Evolutionary conservation across 2,329 filamentous ascomycete genomes (phyloP).

Genomic region (Cordyceps cicadae): DNA sequence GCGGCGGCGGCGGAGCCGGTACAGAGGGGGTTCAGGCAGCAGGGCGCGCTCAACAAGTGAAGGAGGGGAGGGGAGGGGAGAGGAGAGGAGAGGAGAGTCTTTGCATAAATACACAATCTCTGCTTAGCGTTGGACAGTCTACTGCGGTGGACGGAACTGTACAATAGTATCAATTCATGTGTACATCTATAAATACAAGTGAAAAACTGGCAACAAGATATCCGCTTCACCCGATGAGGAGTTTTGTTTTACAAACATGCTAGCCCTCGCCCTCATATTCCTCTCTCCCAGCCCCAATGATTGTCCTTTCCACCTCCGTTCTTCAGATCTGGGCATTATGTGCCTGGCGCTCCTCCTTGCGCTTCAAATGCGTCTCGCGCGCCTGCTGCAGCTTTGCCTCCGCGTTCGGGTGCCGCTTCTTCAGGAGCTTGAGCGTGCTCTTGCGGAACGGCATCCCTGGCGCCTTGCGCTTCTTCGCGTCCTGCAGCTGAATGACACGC

Average conservation of each 20-base stretch:
- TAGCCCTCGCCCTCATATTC: background rate
- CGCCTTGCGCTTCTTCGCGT: slow-evolving; percentile 75
- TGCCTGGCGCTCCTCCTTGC: slow-evolving; percentile 42
- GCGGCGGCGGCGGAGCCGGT: slow-evolving; percentile 17
- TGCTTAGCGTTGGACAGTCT: background rate
- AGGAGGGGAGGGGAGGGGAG: slow-evolving; percentile 17
- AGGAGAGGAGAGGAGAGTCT: slow-evolving; percentile 17
- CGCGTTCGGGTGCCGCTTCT: slow-evolving; percentile 40
- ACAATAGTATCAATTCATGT: slow-evolving; percentile 16
- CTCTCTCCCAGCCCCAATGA: background rate
- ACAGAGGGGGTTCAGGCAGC: slow-evolving; percentile 46
- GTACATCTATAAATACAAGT: slow-evolving; percentile 32
- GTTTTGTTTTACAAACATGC: slow-evolving; percentile 6
- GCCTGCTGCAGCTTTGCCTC: slow-evolving; percentile 40
- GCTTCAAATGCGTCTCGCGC: slow-evolving; percentile 41
- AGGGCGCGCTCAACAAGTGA: slow-evolving; percentile 27
- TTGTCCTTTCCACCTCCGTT: slow-evolving; percentile 12
- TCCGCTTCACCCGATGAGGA: slow-evolving; percentile 11
- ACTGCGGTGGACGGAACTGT: slow-evolving; percentile 7
- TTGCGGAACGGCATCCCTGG: slow-evolving; percentile 42
- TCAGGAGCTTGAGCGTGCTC: slow-evolving; percentile 33
- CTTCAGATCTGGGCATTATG: slow-evolving; percentile 26
- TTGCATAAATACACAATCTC: slow-evolving; percentile 8
- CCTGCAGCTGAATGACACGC: slow-evolving; percentile 74
- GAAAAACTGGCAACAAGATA: slow-evolving; percentile 15